These are phyloP conservation scores for Taxawa tesnikishii DNA, from an alignment of 2,329 filamentous ascomycete genomes.

Conservation along the genomic window DNA sequence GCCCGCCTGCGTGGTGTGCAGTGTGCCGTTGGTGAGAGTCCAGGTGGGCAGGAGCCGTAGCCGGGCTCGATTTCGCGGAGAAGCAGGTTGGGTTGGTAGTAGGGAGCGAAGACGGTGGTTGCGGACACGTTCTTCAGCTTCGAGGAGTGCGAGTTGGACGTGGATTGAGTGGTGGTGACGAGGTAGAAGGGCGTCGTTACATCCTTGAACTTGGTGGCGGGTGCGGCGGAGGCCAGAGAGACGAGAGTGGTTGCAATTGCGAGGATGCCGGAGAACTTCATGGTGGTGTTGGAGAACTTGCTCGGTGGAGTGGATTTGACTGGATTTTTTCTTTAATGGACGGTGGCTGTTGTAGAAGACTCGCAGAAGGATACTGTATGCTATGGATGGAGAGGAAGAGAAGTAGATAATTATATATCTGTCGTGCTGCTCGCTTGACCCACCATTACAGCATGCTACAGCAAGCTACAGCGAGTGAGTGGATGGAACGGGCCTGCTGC, in stretches of 20 bases:
- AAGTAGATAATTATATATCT: too few relatives aligned
- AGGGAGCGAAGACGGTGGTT: constrained; percentile 25
- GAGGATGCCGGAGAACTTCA: constrained; percentile 4
- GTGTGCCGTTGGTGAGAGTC: constrained; percentile 20
- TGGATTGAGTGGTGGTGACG: constrained; percentile 23
- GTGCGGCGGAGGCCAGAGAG: constrained; percentile 7
- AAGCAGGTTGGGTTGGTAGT: constrained; percentile 20
- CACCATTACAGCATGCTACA: too few relatives aligned
- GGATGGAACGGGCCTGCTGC: too few relatives aligned
- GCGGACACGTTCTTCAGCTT: constrained; percentile 23
- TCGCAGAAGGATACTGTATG: too few relatives aligned
- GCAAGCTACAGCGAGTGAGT: too few relatives aligned
- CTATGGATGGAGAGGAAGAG: too few relatives aligned
- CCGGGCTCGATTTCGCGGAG: constrained; percentile 25
- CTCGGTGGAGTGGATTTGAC: too few relatives aligned
- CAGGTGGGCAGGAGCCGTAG: constrained; percentile 27
- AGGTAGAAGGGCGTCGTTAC: constrained; percentile 22
- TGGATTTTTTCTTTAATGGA: too few relatives aligned
- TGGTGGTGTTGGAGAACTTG: constrained; percentile 1
- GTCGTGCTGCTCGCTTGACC: too few relatives aligned
- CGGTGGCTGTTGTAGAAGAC: too few relatives aligned
- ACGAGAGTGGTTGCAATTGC: constrained; percentile 3
- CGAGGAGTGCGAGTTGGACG: constrained; percentile 15
- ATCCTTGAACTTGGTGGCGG: constrained; percentile 4
- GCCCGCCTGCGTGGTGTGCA: constrained; percentile 18